Evolutionary conservation across 2,329 filamentous ascomycete genomes (phyloP), one percentile per base, ranked within the genome.

Genomic region (Xylaria sp.): DNA sequence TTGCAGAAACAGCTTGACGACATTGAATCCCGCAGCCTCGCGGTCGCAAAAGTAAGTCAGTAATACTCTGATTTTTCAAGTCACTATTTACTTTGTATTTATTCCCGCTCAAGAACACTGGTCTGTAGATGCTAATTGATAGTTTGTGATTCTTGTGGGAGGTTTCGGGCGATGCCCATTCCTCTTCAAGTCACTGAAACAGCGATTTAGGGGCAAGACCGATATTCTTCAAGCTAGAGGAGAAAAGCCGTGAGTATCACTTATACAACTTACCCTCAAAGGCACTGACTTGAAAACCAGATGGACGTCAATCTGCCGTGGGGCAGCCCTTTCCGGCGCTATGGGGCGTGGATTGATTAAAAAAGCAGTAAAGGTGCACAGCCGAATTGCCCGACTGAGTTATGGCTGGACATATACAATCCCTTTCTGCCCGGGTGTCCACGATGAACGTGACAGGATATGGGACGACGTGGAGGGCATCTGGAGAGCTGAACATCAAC

Each of bases 141-240:
- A 51, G 47, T 51, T 51, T 17, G 47, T 51, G 13, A 51, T 51
- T 7, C 47, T 51, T 6, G 47, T 51, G 19, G 47, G 47, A 38
- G 47, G 47, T 6, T 51, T 51, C 27, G 47, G 47, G 15, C 31
- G 47, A 2, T 51, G 47, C 21, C 47, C 47, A 2, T 51, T 51
- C 9, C 15, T 51, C 2, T 51, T 51, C 21, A 38, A 6, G 1
- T 25, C 31, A 1, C 10, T 51, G 13, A 1, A 10, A 37, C 15
- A 2, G 0, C 13, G 11, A 10, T 51, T 51, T 21, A 35, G 9
- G 10, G 13, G 21, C 21, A 17, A 25, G 3, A 33, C 3, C 3
- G 47, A 51, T 11, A 17, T 51, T 3, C 47, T 51, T 17, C 47
- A 51, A 15, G 47, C 31, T 33, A 1, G 47, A 17, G 47, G 47